Percentiles rank a stretch among this genome's conserved stretches.
phyloP scores from a whole-genome alignment of 73 alveolate species.

The Uronychia binucleata region DNA sequence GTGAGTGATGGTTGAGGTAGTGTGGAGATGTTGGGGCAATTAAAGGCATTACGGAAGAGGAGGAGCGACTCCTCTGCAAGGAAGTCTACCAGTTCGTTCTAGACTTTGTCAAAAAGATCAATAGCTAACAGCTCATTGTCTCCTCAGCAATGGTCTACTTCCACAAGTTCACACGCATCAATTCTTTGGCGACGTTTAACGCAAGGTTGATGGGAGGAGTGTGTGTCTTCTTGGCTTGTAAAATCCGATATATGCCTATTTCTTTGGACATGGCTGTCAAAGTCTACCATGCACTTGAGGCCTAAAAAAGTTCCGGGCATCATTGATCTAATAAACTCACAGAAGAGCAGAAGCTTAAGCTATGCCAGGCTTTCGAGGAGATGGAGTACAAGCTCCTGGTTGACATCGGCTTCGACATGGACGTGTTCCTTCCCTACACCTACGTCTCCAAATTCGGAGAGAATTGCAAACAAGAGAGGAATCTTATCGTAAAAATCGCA shows the following conservation, averaged over 20 bases:
- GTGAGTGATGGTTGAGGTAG: background rate
- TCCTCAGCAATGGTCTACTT: constrained; percentile 10
- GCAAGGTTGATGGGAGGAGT: background rate
- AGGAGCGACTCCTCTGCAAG: background rate
- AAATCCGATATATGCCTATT: constrained; percentile 47
- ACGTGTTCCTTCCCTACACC: constrained; percentile 33
- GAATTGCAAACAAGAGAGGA: background rate
- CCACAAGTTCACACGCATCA: background rate
- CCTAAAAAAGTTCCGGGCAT: constrained; percentile 10
- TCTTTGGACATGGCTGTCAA: constrained; percentile 36
- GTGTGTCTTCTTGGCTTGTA: constrained; percentile 47
- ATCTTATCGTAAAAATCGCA: background rate
- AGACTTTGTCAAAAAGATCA: background rate
- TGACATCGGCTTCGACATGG: constrained; percentile 47
- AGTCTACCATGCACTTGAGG: constrained; percentile 27
- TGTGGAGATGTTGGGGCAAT: background rate
- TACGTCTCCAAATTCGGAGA: constrained; percentile 2
- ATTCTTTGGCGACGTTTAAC: background rate
- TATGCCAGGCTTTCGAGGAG: constrained; percentile 16
- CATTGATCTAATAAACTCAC: constrained; percentile 15
- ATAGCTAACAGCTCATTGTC: background rate
- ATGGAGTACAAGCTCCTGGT: constrained; percentile 35
- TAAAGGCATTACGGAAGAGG: constrained; percentile 13
- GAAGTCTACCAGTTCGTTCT: constrained; percentile 1
- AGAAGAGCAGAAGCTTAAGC: constrained; percentile 1